These are phyloP conservation scores for Aristolochia contorta DNA, from an alignment of 164 flowering plant species.

Conservation along the genomic window DNA sequence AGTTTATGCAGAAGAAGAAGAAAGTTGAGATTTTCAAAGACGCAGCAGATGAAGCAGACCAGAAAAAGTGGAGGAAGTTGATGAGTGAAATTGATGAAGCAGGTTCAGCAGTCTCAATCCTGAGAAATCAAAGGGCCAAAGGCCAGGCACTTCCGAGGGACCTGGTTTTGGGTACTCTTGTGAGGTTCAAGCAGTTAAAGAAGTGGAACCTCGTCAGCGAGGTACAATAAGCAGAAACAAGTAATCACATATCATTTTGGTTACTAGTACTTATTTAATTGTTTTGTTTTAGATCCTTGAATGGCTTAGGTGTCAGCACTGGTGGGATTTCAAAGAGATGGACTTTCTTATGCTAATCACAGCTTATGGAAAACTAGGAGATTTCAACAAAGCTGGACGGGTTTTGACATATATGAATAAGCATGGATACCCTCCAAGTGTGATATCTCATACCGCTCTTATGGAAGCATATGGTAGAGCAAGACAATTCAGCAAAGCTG, in stretches of 20 bases:
- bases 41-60: conserved; percentile 73
- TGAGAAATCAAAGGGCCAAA: conserved; percentile 32
- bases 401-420: conserved; percentile 58
- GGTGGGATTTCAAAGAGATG: conserved; percentile 95
- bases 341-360: conserved; percentile 90
- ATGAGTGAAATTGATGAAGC: conserved; percentile 85
- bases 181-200: conserved; percentile 85
- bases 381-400: conserved; percentile 68
- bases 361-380: conserved; percentile 88
- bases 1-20: conserved; percentile 77
- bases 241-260: not conserved
- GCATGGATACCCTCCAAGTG: conserved; percentile 67
- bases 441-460: conserved; percentile 79
- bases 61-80: conserved; percentile 79
- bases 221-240: conserved; percentile 29
- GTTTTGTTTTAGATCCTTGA: conserved; percentile 61
- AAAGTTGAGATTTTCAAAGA: conserved; percentile 66
- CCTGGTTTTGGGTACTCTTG: conserved; percentile 73
- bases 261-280: not conserved
- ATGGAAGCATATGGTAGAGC: conserved; percentile 98
- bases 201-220: conserved; percentile 91
- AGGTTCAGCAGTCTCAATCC: conserved; percentile 68
- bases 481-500: conserved; percentile 68
- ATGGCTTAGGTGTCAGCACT: conserved; percentile 83
- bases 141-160: conserved; percentile 56